Conservation (phyloP, 306 rosid genomes). For the Gleditsia sinensis region DNA sequence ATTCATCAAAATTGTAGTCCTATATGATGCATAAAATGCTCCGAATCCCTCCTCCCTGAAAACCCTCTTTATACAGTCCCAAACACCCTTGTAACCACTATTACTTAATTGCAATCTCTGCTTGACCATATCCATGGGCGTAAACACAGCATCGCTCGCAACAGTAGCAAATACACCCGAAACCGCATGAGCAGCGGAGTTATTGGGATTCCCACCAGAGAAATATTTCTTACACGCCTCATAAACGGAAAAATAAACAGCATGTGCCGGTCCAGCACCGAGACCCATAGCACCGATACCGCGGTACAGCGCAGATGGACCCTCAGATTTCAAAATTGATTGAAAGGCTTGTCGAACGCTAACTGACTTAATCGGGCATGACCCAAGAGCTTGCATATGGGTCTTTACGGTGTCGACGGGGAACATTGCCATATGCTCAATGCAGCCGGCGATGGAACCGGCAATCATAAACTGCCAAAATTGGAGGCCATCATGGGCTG, state of each 20-base stretch:
- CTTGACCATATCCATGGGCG: slow-evolving; percentile 92
- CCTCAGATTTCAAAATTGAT: slow-evolving; percentile 63
- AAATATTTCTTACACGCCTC: slow-evolving; percentile 66
- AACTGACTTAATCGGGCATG: slow-evolving; percentile 63
- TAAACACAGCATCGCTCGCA: slow-evolving; percentile 73
- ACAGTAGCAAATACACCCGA: slow-evolving; percentile 77
- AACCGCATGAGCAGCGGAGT: slow-evolving; percentile 56
- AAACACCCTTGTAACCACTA: slow-evolving; percentile 68
- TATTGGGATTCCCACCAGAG: slow-evolving; percentile 50
- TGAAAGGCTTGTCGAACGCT: slow-evolving; percentile 63
- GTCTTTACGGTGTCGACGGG: slow-evolving; percentile 93
- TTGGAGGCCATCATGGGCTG: slow-evolving; percentile 73
- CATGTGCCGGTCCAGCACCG: slow-evolving; percentile 91
- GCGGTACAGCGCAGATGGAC: slow-evolving; percentile 68
- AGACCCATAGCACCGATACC: slow-evolving; percentile 88
- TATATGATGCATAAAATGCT: slow-evolving; percentile 74
- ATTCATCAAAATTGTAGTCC: slow-evolving; percentile 74
- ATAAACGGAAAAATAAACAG: slow-evolving; percentile 75
- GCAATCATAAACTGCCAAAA: slow-evolving; percentile 88
- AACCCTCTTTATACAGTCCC: slow-evolving; percentile 70
- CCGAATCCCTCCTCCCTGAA: slow-evolving; percentile 65
- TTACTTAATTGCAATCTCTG: slow-evolving; percentile 77
- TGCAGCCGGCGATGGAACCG: slow-evolving; percentile 75
- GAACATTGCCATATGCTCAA: slow-evolving; percentile 89
- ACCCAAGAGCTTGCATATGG: slow-evolving; percentile 79